Evolutionary conservation across 805 yeast species (phyloP).

Genomic region (Lipomyces spencermartinsiae): DNA sequence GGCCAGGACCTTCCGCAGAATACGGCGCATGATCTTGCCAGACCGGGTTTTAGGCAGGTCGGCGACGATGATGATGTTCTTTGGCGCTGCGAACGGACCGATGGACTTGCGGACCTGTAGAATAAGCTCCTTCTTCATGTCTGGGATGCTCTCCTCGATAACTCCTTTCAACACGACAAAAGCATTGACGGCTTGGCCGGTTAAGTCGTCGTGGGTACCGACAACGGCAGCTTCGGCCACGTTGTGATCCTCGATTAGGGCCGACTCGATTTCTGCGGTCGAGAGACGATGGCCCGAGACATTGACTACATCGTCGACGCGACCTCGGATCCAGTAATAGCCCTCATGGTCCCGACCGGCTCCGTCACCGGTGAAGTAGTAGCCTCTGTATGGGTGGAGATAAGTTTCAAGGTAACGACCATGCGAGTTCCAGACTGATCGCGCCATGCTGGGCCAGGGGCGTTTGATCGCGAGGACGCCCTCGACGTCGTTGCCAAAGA

Average conservation of each 20-base stretch:
- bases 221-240: constrained; percentile 98
- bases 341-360: constrained; percentile 98
- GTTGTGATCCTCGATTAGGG: constrained; percentile 74
- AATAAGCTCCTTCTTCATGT: constrained; percentile 71
- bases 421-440: constrained; percentile 92
- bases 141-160: constrained; percentile 47
- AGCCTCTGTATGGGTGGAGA: constrained; percentile 89
- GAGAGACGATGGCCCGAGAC: constrained; percentile 97
- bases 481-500: constrained; percentile 87
- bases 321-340: constrained; percentile 96
- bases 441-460: constrained; percentile 99
- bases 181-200: constrained; percentile 97
- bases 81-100: constrained; percentile 96
- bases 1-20: constrained; percentile 87
- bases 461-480: constrained; percentile 91
- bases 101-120: constrained; percentile 90
- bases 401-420: constrained; percentile 87
- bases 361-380: constrained; percentile 97
- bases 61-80: constrained; percentile 77
- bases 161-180: constrained; percentile 80
- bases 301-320: constrained; percentile 98
- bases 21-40: constrained; percentile 98
- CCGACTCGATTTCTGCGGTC: constrained; percentile 98
- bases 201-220: constrained; percentile 91
- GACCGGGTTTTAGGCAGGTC: constrained; percentile 98